Percentiles rank a stretch among this genome's conserved stretches.
These are phyloP conservation scores for Sporothrix sp. DNA, from an alignment of 2,329 filamentous ascomycete genomes.

Conservation along the genomic window DNA sequence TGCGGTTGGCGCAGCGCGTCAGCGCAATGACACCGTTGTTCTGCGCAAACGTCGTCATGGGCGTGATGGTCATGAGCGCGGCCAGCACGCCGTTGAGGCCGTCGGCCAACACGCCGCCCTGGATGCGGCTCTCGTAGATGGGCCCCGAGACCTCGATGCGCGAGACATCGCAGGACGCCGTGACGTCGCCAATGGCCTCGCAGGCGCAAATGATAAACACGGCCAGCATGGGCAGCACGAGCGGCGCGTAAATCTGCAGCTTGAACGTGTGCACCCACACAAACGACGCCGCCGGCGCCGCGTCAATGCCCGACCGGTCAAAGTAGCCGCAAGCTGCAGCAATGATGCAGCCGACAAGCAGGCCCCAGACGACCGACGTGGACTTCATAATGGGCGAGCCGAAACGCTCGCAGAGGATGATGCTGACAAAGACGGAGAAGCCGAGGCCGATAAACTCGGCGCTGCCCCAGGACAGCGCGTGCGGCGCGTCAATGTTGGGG, in stretches of 20 bases:
- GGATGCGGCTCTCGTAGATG: conserved; percentile 65
- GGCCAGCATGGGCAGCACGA: conserved; percentile 62
- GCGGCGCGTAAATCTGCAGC: conserved; percentile 59
- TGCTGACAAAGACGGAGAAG: conserved; percentile 70
- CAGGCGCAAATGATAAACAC: conserved; percentile 66
- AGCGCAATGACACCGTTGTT: conserved; percentile 80
- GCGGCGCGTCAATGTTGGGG: conserved; percentile 57
- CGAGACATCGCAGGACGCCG: conserved; percentile 72
- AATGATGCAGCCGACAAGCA: conserved; percentile 68
- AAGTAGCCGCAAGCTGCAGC: conserved; percentile 72
- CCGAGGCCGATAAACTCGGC: conserved; percentile 71
- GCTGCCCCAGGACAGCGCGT: conserved; percentile 66
- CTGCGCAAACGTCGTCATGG: conserved; percentile 72
- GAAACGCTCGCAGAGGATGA: conserved; percentile 72
- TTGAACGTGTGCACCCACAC: conserved; percentile 73
- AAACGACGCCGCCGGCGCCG: conserved; percentile 62
- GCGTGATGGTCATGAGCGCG: conserved; percentile 68
- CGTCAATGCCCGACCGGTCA: conserved; percentile 58
- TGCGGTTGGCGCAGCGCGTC: conserved; percentile 71
- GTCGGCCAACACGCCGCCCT: conserved; percentile 70
- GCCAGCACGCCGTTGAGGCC: conserved; percentile 67
- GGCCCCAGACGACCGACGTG: conserved; percentile 63
- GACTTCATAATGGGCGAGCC: conserved; percentile 80
- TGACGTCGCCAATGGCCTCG: conserved; percentile 73
- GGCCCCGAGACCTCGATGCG: conserved; percentile 62